Evolutionary conservation across 352 stramenopile genomes (phyloP).

Genomic region (Lagenidium giganteum): DNA sequence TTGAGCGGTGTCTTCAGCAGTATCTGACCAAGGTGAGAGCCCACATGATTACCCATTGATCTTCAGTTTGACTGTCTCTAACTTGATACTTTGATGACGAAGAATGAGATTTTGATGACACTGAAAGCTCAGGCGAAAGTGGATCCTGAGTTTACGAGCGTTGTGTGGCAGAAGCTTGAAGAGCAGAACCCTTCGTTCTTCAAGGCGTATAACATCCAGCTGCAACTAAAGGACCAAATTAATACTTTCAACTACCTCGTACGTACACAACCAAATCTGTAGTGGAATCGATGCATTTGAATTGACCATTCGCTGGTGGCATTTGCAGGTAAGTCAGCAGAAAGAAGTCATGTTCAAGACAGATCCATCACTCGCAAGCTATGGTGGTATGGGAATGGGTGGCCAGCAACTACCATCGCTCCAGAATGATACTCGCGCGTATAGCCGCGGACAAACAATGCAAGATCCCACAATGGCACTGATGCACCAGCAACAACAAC

Average conservation of each 20-base stretch:
- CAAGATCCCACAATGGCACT: too few species aligned
- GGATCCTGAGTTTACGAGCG: slow-evolving; percentile 75
- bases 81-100: slow-evolving; percentile 2
- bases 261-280: too few species aligned
- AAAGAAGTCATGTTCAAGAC: slow-evolving; percentile 58
- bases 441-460: too few species aligned
- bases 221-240: slow-evolving; percentile 89
- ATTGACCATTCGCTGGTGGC: too few species aligned
- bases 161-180: slow-evolving; percentile 91
- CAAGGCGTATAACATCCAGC: slow-evolving; percentile 72
- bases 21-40: slow-evolving; percentile 82
- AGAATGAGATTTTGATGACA: slow-evolving; percentile 60
- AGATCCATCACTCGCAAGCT: too few species aligned
- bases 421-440: too few species aligned
- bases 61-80: neutral
- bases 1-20: slow-evolving; percentile 87
- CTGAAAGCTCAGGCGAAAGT: slow-evolving; percentile 74
- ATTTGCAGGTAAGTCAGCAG: slow-evolving; percentile 49
- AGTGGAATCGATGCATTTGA: too few species aligned
- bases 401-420: too few species aligned
- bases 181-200: slow-evolving; percentile 91
- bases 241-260: slow-evolving; percentile 91
- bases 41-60: neutral
- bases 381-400: too few species aligned
- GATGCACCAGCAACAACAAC: too few species aligned